phyloP scores from a whole-genome alignment of 1,139 yeast species.

The Scheffersomyces insectosa region DNA sequence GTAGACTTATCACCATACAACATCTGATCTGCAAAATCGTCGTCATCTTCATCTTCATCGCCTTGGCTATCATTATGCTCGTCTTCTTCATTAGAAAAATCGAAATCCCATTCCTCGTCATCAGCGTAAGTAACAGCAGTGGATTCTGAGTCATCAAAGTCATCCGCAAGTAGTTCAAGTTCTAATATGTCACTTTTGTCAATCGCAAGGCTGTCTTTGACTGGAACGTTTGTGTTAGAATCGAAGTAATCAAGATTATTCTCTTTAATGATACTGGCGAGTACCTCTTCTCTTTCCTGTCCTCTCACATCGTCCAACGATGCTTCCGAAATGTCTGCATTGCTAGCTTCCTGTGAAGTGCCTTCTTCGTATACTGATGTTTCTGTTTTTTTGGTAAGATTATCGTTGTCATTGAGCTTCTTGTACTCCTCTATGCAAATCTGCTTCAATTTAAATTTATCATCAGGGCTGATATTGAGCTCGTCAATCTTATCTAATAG shows the following conservation, averaged over 20 bases:
- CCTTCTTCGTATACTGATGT: not conserved
- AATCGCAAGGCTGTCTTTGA: conserved; percentile 9
- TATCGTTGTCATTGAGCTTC: conserved; percentile 6
- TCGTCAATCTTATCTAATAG: conserved; percentile 30
- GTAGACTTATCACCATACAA: conserved; percentile 21
- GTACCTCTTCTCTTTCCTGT: conserved; percentile 9
- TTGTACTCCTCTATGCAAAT: conserved; percentile 20
- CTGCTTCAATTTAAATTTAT: conserved; percentile 47
- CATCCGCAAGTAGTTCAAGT: conserved; percentile 52
- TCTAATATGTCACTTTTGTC: conserved; percentile 33
- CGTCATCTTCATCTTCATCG: conserved; percentile 28
- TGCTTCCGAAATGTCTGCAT: conserved; percentile 9
- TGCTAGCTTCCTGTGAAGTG: not conserved
- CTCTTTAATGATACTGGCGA: conserved; percentile 15
- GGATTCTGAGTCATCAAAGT: conserved; percentile 39
- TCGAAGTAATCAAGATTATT: conserved; percentile 10
- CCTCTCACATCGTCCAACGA: conserved; percentile 8
- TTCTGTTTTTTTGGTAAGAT: not conserved
- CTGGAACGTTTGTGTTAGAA: conserved; percentile 7
- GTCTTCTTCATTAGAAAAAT: conserved; percentile 33
- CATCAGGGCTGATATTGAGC: conserved; percentile 49
- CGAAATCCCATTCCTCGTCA: conserved; percentile 39
- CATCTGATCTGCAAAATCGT: conserved; percentile 28
- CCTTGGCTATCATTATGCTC: conserved; percentile 21
- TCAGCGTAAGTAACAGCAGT: conserved; percentile 35